Conservation (phyloP, 1,284 basidiomycete species). For the Irpex rosettiformis region DNA sequence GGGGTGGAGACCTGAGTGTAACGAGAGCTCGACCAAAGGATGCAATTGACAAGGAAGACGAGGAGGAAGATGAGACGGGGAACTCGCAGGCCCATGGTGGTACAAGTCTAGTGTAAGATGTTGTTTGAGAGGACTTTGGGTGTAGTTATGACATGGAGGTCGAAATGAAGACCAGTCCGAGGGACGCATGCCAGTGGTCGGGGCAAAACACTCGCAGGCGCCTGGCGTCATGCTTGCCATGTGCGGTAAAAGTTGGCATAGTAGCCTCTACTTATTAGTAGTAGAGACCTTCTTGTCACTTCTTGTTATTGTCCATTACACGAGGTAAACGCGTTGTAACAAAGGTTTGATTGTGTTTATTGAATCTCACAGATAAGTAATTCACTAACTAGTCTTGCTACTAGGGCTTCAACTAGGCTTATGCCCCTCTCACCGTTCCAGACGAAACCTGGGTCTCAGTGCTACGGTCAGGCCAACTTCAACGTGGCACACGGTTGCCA, state of each 20-base stretch:
- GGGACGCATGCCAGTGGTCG: background rate
- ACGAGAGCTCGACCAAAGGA: slow-evolving; percentile 65
- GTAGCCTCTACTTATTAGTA: too few relatives aligned
- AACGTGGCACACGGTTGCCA: too few relatives aligned
- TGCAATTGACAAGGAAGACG: slow-evolving; percentile 47
- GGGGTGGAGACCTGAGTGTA: slow-evolving; percentile 37
- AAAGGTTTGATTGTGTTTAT: too few relatives aligned
- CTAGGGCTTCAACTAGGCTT: too few relatives aligned
- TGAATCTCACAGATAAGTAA: too few relatives aligned
- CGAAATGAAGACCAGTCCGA: background rate
- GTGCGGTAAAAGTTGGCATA: too few relatives aligned
- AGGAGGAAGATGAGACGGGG: slow-evolving; percentile 49
- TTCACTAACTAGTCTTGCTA: too few relatives aligned
- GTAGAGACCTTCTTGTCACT: too few relatives aligned
- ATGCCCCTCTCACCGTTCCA: slow-evolving; percentile 61
- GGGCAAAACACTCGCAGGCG: background rate
- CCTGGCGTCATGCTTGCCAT: background rate
- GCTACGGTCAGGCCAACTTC: too few relatives aligned
- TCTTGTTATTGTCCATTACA: too few relatives aligned
- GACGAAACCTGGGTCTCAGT: too few relatives aligned
- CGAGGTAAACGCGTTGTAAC: too few relatives aligned
- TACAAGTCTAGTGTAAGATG: slow-evolving; percentile 1
- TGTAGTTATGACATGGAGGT: slow-evolving; percentile 5
- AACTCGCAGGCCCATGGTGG: slow-evolving; percentile 36
- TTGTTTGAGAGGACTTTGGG: background rate